phyloP scores from a whole-genome alignment of 345 rosid species.

The Boechera divaricarpa region DNA sequence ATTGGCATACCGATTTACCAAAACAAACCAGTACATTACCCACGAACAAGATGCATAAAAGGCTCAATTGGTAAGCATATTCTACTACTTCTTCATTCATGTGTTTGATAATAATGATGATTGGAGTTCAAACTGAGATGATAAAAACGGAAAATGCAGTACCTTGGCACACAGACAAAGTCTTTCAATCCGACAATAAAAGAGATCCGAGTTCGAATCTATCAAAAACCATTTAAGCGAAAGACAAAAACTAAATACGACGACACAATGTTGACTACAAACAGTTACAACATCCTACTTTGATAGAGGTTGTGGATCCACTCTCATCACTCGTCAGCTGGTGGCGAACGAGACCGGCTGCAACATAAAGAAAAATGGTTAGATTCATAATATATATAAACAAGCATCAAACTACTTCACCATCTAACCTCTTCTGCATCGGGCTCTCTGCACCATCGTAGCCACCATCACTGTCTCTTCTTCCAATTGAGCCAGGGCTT shows the following conservation, averaged over 20 bases:
- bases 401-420: neutral
- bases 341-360: constrained; percentile 41
- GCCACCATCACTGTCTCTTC: constrained; percentile 44
- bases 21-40: neutral
- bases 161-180: constrained; percentile 2
- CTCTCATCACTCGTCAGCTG: constrained; percentile 44
- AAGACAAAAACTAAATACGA: neutral
- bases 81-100: neutral
- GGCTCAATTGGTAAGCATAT: neutral
- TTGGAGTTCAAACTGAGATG: neutral
- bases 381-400: neutral
- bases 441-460: constrained; percentile 47
- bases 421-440: constrained; percentile 41
- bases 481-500: constrained; percentile 56
- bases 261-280: constrained; percentile 19
- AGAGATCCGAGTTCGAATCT: constrained; percentile 24
- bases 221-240: neutral
- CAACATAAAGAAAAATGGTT: neutral
- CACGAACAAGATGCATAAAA: neutral
- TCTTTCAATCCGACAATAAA: constrained; percentile 20
- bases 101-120: neutral
- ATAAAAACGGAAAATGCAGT: neutral
- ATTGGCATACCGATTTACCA: too few species aligned
- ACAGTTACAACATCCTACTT: constrained; percentile 31
- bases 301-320: constrained; percentile 18